Evolutionary conservation across 2,329 filamentous ascomycete genomes (phyloP).

Genomic region (Exophiala aquamarina): DNA sequence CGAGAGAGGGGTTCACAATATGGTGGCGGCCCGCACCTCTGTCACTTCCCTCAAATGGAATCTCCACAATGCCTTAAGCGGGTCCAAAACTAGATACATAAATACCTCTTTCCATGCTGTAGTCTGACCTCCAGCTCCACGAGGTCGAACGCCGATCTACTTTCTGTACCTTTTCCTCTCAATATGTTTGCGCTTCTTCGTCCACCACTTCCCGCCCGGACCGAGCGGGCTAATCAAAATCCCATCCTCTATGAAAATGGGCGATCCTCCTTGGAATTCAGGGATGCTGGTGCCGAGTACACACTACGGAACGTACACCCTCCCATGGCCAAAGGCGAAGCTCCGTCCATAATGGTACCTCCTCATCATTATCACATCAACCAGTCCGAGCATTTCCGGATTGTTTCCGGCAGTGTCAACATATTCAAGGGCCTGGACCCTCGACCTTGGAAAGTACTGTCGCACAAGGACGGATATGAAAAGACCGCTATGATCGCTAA

Average conservation of each 20-base stretch:
- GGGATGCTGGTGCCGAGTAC: constrained; percentile 22
- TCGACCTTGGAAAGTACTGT: constrained; percentile 17
- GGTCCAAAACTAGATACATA: too few relatives aligned
- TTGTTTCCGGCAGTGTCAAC: constrained; percentile 21
- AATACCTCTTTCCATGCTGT: too few relatives aligned
- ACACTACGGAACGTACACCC: constrained; percentile 25
- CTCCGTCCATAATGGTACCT: constrained; percentile 24
- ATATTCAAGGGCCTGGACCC: constrained; percentile 20
- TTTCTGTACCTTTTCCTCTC: too few relatives aligned
- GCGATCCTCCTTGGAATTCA: constrained; percentile 23
- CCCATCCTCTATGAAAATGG: constrained; percentile 28
- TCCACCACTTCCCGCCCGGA: constrained; percentile 16
- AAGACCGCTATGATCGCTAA: constrained; percentile 17
- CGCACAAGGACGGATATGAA: constrained; percentile 10
- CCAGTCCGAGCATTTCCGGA: constrained; percentile 27
- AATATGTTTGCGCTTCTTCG: constrained; percentile 25
- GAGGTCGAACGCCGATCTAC: too few relatives aligned
- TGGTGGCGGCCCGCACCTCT: too few relatives aligned
- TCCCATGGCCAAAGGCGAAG: constrained; percentile 13
- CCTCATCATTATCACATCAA: constrained; percentile 30
- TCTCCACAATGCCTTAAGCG: too few relatives aligned
- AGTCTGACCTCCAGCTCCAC: too few relatives aligned
- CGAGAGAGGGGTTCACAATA: too few relatives aligned
- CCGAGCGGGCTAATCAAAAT: constrained; percentile 20
- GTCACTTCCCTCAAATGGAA: too few relatives aligned